These are phyloP conservation scores for Penicillium sp. DNA, from an alignment of 2,329 filamentous ascomycete genomes.

Conservation along the genomic window DNA sequence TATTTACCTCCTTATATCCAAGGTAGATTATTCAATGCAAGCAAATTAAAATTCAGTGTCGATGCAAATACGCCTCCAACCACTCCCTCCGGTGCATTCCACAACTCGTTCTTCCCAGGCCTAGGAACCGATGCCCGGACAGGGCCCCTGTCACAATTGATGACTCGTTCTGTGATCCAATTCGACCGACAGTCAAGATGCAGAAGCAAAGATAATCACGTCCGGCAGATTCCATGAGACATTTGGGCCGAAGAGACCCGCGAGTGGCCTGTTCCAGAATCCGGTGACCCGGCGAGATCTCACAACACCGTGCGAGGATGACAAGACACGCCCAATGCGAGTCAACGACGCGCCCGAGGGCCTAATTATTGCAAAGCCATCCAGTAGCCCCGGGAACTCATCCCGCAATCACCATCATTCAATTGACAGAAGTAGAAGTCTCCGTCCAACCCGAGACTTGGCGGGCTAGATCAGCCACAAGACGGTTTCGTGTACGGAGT, in stretches of 20 bases:
- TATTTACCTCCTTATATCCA: not conserved
- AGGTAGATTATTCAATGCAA: not conserved
- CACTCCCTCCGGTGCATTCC: constrained; percentile 25
- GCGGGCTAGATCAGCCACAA: constrained; percentile 25
- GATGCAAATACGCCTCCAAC: constrained; percentile 12
- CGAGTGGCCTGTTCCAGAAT: constrained; percentile 31
- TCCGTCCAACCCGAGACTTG: constrained; percentile 27
- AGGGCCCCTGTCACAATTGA: constrained; percentile 21
- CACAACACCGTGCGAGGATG: constrained; percentile 29
- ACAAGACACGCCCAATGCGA: constrained; percentile 15
- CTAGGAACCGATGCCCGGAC: constrained; percentile 23
- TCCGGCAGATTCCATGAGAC: constrained; percentile 28
- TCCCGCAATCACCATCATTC: constrained; percentile 18
- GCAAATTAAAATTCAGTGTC: constrained; percentile 3
- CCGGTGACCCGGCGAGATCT: constrained; percentile 28
- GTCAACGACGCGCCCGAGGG: constrained; percentile 12
- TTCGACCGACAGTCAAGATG: constrained; percentile 19
- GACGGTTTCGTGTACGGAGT: constrained; percentile 9
- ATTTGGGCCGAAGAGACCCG: constrained; percentile 27
- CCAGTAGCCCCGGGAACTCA: constrained; percentile 14
- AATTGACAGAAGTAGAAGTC: constrained; percentile 8
- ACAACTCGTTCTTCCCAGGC: constrained; percentile 17
- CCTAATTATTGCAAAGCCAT: constrained; percentile 17
- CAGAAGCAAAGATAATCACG: constrained; percentile 22
- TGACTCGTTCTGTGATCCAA: constrained; percentile 22